Percentiles rank a stretch among this genome's conserved stretches.
Evolutionary conservation across 768 basidiomycete species (phyloP).

Genomic region (Panaeolus papilionaceus): DNA sequence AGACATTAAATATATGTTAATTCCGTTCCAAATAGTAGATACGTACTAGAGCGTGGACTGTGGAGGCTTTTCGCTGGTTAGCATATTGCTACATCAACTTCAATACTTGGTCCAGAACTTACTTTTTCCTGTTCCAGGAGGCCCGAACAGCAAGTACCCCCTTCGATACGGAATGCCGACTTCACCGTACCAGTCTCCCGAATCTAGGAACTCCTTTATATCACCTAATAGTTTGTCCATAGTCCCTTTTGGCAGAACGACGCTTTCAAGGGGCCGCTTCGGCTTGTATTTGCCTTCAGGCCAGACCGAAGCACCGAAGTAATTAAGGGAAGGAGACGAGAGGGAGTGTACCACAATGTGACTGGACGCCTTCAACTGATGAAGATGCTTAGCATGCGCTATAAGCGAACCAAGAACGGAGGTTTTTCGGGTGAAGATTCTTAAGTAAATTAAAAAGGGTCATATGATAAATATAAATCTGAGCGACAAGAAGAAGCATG

Average conservation of each 20-base stretch:
- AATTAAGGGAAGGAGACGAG: conserved; percentile 4
- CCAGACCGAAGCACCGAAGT: conserved; percentile 36
- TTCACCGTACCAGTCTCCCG: conserved; percentile 61
- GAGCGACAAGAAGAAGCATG: not conserved
- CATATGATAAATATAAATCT: too few relatives aligned
- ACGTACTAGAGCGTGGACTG: conserved; percentile 52
- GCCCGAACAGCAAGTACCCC: conserved; percentile 63
- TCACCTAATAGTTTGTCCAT: conserved; percentile 55
- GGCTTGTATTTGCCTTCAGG: conserved; percentile 51
- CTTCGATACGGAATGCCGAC: conserved; percentile 64
- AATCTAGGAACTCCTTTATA: conserved; percentile 56
- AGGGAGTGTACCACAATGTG: not conserved
- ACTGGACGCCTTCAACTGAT: not conserved
- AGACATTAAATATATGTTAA: too few relatives aligned
- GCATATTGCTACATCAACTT: conserved; percentile 24
- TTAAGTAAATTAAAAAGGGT: not conserved
- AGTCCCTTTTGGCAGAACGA: conserved; percentile 55
- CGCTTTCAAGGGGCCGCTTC: conserved; percentile 58
- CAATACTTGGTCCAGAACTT: conserved; percentile 22
- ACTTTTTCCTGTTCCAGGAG: conserved; percentile 71
- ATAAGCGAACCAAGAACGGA: conserved; percentile 48
- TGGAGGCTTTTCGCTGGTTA: conserved; percentile 47
- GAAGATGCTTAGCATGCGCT: conserved; percentile 37
- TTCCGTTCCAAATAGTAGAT: too few relatives aligned
- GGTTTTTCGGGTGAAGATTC: conserved; percentile 42